Evolutionary conservation across 257 asterid genomes (phyloP), one percentile per base, ranked within the genome.

Genomic region (Cinchona pubescens): DNA sequence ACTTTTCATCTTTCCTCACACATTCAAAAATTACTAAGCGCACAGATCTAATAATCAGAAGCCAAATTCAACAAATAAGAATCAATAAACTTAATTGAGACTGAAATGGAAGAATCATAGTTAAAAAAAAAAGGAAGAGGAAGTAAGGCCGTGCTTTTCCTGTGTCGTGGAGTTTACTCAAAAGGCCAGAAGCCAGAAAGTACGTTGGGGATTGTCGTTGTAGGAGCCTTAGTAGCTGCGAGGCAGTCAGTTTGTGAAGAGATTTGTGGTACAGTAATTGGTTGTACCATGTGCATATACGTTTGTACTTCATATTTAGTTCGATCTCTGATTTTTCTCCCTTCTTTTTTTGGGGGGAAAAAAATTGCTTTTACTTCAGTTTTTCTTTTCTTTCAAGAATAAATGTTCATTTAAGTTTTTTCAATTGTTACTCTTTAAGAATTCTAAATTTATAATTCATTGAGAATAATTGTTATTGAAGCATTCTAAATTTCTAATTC

Each of bases 81-180:
- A 38, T 15, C 67, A 30, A 66, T 23, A 35, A 55, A 67, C 60
- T 18, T 7, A 43, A 30, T 2, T 37, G 49, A 7, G 18, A 15
- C 38, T 13, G 32, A 19, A n/a, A 55, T 29, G 9, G 37, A 29
- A 27, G 48, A 49, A n/a, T 37, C 23, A 29, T 25, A 56, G 4
- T 30, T 10, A 13, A 7, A 43, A 7, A 25, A 25, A 32, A 49
- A 56, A 75, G 34, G 34, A 43, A 42, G 10, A 59, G 32, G 69
- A 75, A 42, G 69, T 59, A 95, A 98, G 87, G 15, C 19, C n/a
- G 58, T 2, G 18, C 72, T n/a, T 25, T 30, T 34, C 5, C 56
- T n/a, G 23, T 37, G 76, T n/a, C 67, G 75, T 71, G 23, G 53
- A 55, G 75, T 56, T 35, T 55, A 51, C 69, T 64, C 48, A 32